Base-by-base conservation (phyloP, 2,329 filamentous ascomycete species). In the Alternaria longipes region DNA sequence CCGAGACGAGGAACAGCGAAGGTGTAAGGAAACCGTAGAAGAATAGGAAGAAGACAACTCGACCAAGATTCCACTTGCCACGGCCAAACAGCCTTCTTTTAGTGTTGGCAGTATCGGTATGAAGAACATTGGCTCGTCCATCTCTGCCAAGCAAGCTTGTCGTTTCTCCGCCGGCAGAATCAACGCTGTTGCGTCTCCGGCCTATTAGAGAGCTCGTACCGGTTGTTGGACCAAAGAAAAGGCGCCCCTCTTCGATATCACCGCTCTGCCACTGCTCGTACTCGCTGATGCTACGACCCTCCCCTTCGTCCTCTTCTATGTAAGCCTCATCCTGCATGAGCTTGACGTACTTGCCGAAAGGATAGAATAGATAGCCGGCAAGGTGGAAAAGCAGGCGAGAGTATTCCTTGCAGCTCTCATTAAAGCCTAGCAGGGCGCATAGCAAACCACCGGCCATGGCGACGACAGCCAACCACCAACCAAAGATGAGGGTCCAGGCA, bases 211-310 rank as follows among this genome's bases (percentile, higher is more conserved):
- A 96, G 46, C 68, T 71, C 54, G 91, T 88, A 69, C 86, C 89
- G 24, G 87, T 81, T 28, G 81, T 88, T 3, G 95, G 95, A 0
- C 95, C 96, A 77, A 99, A 99, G 83, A 99, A 98, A 3, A 99
- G 86, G 34, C 94, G 88, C 3, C 95, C 95, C 77, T 98, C 93
- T 79, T 99, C 95, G 34, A 99, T 86, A 74, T 99, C 95, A 52
- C 95, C 95, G 75, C 89, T 97, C 81, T 99, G 95, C 95, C 95
- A 99, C 80, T 97, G 93, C 79, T 99, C 95, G 76, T 99, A 99
- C 81, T 99, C 95, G 72, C 92, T 96, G 74, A 99, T 97, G 81
- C 94, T 98, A 74, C 95, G 89, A 20, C 95, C 95, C 80, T 99
- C 95, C 41, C 94, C 94, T 74, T 95, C 89, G 73, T 99, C 95